A percentile compares a stretch with the other conserved stretches of the same genome.
These are phyloP conservation scores for Huntiella moniliformis DNA, from an alignment of 2,329 filamentous ascomycete species.

Conservation along the genomic window DNA sequence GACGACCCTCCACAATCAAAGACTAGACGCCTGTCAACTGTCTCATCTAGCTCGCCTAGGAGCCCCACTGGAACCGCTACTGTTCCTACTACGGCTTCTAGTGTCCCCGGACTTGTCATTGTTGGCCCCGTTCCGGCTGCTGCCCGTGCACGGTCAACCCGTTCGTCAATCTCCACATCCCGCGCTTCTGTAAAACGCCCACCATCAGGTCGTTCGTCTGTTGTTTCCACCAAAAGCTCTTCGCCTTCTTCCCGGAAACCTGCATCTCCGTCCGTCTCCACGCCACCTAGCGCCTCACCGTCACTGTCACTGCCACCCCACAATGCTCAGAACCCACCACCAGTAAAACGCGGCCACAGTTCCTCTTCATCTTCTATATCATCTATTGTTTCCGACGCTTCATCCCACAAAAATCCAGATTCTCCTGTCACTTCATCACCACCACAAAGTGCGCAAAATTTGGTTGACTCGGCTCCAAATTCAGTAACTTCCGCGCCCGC, in stretches of 20 bases:
- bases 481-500: no score
- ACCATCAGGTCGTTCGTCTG: neutral
- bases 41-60: neutral
- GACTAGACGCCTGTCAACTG: neutral
- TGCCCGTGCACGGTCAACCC: slow-evolving; percentile 1
- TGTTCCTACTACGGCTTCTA: neutral
- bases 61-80: neutral
- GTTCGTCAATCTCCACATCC: neutral
- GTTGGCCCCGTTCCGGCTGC: slow-evolving; percentile 3
- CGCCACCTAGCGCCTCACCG: neutral
- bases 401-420: no score
- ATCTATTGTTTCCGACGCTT: no score
- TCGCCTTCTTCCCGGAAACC: no score
- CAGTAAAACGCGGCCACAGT: slow-evolving; percentile 5
- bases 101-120: neutral
- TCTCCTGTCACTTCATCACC: no score
- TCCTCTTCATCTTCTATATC: no score
- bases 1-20: no score
- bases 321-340: slow-evolving; percentile 3
- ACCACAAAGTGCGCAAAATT: no score
- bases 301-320: neutral
- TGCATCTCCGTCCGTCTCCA: no score
- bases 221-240: no score
- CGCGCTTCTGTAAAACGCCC: neutral
- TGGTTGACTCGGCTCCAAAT: no score